Base-by-base conservation (phyloP, 148 eudicot genomes). In the Silene uniflora region DNA sequence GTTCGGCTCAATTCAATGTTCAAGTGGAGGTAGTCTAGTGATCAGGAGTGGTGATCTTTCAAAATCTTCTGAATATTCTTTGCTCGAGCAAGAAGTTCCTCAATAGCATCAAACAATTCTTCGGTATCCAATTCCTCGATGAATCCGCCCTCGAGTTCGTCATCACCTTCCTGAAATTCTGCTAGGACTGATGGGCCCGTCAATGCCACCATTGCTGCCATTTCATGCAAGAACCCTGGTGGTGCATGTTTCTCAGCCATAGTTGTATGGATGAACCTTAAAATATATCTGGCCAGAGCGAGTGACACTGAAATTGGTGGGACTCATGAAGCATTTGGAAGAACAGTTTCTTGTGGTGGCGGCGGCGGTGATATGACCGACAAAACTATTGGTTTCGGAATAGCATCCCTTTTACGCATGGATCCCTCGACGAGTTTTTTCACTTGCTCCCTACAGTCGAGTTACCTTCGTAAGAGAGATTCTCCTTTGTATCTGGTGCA, bases 1-100 rank as follows among this genome's bases (percentile, higher is more conserved):
- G 85, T 90, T 89, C 77, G 88, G 89, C 69, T 84, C 88, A 76
- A 81, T 95, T 83, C 89, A 87, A 81, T 91, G 98, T 55, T 72
- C 87, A 92, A 84, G 64, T 95, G 99, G 97, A 95, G 87, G 83
- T 90, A 83, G 67, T 74, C 83, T 62, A 46, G 49, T 71, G 24
- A 35, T 47, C 71, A 80, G 71, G 61, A 71, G 55, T 73, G 56
- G 32, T 66, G 78, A 73, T n/a, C 63, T 47, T 65, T 72, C 42
- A 58, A 75, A 66, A 25, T 58, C 83, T 65, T 25, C 83, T 46
- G 85, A 87, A 63, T 85, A 81, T 46, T 56, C 82, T 60, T 71
- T 25, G 13, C 7, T 46, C 32, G 24, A 6, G n/a, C 42, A 71
- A 14, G 61, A 14, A 71, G 61, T 17, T 71, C 62, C 39, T 23